Evolutionary conservation across 1,284 basidiomycete genomes (phyloP).

Genomic region (Fomitopsis palustris): DNA sequence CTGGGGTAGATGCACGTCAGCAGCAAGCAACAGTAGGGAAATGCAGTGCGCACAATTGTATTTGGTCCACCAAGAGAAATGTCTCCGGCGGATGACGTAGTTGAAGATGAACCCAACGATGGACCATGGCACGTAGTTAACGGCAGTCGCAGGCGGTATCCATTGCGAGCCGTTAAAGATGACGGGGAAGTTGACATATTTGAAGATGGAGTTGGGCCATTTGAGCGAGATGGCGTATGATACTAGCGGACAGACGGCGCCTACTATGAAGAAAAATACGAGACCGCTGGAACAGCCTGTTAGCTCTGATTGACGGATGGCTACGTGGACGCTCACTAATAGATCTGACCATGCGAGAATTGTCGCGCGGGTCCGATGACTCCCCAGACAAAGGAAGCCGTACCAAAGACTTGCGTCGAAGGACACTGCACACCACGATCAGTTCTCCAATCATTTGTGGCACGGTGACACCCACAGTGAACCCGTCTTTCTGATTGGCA

Average conservation of each 20-base stretch:
- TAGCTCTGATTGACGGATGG: neutral
- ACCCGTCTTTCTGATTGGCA: constrained; percentile 40
- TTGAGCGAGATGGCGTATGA: constrained; percentile 32
- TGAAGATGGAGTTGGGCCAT: constrained; percentile 52
- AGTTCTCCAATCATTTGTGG: constrained; percentile 16
- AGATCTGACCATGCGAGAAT: constrained; percentile 38
- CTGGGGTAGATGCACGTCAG: constrained; percentile 17
- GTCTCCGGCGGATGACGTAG: constrained; percentile 37
- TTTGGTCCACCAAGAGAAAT: constrained; percentile 43
- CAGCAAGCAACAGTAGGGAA: no score
- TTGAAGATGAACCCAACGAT: constrained; percentile 42
- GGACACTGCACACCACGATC: constrained; percentile 47
- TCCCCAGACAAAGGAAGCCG: constrained; percentile 33
- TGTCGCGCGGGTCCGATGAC: constrained; percentile 38
- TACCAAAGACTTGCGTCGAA: constrained; percentile 31
- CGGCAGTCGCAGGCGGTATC: constrained; percentile 40
- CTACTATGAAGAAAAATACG: constrained; percentile 46
- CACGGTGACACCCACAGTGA: constrained; percentile 18
- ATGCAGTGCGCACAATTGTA: constrained; percentile 41
- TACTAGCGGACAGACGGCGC: constrained; percentile 37
- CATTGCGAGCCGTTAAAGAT: constrained; percentile 32
- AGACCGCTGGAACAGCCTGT: constrained; percentile 36
- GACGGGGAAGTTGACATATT: constrained; percentile 72
- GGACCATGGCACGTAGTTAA: constrained; percentile 41
- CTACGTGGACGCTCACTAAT: constrained; percentile 23